Percentiles rank a stretch among this genome's conserved stretches.
Conservation (phyloP, 495 filamentous ascomycete genomes). For the Lepidopterella palustris region DNA sequence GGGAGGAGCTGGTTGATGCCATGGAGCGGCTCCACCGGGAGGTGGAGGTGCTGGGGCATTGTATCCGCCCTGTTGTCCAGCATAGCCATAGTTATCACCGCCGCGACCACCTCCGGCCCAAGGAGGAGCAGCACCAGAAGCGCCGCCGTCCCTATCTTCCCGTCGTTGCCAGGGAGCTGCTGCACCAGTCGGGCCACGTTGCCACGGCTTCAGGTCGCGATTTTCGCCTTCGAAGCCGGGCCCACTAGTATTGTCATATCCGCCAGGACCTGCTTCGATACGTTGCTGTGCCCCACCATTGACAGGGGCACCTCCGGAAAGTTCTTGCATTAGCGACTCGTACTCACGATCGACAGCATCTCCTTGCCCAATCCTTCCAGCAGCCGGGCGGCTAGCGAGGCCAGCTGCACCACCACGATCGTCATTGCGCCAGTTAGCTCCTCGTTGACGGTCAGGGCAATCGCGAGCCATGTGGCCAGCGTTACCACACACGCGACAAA, state of each 20-base stretch:
- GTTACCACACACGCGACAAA: conserved; percentile 96
- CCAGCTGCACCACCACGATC: conserved; percentile 37
- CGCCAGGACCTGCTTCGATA: conserved; percentile 75
- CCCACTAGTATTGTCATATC: conserved; percentile 42
- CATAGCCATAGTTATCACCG: conserved; percentile 12
- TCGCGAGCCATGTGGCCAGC: conserved; percentile 89
- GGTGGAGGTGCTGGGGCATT: conserved; percentile 12
- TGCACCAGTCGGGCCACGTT: conserved; percentile 79
- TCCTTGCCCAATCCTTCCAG: conserved; percentile 64
- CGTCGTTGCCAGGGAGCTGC: conserved; percentile 66
- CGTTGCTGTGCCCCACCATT: conserved; percentile 58
- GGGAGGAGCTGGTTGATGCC: conserved; percentile 13
- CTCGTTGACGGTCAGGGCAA: conserved; percentile 87
- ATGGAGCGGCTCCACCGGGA: conserved; percentile 19
- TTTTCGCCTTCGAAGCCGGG: conserved; percentile 43
- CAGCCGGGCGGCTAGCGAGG: conserved; percentile 41
- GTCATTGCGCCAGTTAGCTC: conserved; percentile 84
- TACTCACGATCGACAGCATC: conserved; percentile 92
- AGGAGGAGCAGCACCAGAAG: conserved; percentile 33
- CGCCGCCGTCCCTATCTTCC: conserved; percentile 18
- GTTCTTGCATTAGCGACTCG: conserved; percentile 97
- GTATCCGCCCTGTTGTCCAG: conserved; percentile 11
- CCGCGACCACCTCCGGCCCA: conserved; percentile 24
- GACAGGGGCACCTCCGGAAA: conserved; percentile 64
- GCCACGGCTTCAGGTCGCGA: conserved; percentile 75